Conservation (phyloP, 148 eudicot species). For the Spergularia marina region DNA sequence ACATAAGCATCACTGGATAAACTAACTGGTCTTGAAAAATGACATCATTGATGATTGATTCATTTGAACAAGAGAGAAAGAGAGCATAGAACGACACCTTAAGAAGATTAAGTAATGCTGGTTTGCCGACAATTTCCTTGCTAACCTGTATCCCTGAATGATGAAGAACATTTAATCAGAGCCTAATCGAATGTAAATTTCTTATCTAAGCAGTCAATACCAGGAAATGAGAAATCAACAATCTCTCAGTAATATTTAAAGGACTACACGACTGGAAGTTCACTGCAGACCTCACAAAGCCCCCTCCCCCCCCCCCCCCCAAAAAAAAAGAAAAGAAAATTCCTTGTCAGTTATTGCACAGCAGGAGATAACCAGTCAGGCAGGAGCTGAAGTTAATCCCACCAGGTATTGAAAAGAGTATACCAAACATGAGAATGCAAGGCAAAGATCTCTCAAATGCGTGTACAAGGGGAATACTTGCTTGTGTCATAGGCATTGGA, state of each 20-base stretch:
- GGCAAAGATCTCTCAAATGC: not conserved
- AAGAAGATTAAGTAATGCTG: constrained; percentile 56
- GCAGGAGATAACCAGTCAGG: too few relatives aligned
- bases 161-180: not conserved
- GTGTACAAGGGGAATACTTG: not conserved
- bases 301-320: too few relatives aligned
- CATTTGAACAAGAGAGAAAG: not conserved
- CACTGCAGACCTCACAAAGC: not conserved
- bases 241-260: not conserved
- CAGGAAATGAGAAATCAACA: not conserved
- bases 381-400: too few relatives aligned
- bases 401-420: too few relatives aligned
- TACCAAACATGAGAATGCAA: too few relatives aligned
- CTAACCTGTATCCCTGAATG: constrained; percentile 57
- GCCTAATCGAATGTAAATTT: not conserved
- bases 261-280: not conserved
- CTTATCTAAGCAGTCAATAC: not conserved
- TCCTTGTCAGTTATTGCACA: too few relatives aligned
- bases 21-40: too few relatives aligned
- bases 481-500: not conserved
- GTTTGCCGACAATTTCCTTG: constrained; percentile 55
- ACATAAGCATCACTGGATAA: too few relatives aligned
- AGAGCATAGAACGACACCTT: not conserved
- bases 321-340: too few relatives aligned
- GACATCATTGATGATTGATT: not conserved